Conservation (phyloP, 1,284 basidiomycete species). For the Fistulinella cinereoalba region DNA sequence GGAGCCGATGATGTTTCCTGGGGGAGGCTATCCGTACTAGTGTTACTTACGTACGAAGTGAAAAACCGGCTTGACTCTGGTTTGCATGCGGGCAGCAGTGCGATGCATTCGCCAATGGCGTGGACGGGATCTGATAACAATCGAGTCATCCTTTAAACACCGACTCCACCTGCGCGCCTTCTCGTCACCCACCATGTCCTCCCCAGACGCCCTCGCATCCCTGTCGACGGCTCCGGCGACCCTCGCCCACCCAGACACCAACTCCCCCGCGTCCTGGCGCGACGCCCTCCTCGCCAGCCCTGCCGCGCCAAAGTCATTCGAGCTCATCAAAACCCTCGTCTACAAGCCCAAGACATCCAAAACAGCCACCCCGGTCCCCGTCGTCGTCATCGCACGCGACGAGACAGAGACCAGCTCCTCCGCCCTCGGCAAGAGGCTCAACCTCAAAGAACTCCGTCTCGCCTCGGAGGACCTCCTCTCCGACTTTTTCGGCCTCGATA, state of each 20-base stretch:
- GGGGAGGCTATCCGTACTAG: too few species aligned
- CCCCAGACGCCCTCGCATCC: conserved; percentile 38
- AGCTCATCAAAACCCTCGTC: conserved; percentile 80
- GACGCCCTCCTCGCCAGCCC: conserved; percentile 52
- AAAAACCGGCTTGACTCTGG: conserved; percentile 13
- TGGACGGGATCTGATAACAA: conserved; percentile 23
- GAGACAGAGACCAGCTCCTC: conserved; percentile 76
- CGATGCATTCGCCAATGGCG: conserved; percentile 22
- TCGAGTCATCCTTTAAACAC: conserved; percentile 32
- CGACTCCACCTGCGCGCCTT: conserved; percentile 2
- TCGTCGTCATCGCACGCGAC: conserved; percentile 85
- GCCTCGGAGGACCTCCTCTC: conserved; percentile 87
- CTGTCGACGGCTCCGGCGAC: conserved; percentile 56
- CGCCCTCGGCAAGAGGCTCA: conserved; percentile 78
- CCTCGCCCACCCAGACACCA: conserved; percentile 53
- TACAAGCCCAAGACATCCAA: conserved; percentile 94
- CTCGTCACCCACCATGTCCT: conserved; percentile 20
- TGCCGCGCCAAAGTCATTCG: conserved; percentile 55
- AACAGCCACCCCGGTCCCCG: conserved; percentile 77
- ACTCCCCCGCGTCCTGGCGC: conserved; percentile 68
- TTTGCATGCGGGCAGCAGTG: conserved; percentile 28
- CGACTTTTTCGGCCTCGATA: conserved; percentile 82
- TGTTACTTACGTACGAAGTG: conserved; percentile 41
- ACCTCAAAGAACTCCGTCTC: conserved; percentile 85
- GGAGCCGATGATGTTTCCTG: conserved; percentile 77